Conservation (phyloP, 495 filamentous ascomycete species). For the Xylaria telfairii region DNA sequence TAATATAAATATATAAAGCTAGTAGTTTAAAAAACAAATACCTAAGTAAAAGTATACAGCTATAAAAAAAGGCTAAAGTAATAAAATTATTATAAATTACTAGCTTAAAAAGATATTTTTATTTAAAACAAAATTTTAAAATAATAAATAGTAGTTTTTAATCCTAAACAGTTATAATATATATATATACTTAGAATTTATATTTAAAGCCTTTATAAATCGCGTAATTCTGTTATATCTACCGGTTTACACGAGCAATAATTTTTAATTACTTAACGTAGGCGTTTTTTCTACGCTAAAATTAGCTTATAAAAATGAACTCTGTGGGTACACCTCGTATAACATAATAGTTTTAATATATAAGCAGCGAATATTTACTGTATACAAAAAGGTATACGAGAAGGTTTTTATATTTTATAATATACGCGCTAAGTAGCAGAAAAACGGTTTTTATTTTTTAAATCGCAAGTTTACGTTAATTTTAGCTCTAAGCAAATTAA, state of each 20-base stretch:
- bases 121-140: neutral
- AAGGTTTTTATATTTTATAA: neutral
- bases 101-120: too few relatives aligned
- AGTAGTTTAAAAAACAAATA: too few relatives aligned
- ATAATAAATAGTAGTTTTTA: neutral
- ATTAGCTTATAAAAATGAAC: neutral
- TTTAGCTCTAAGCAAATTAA: neutral
- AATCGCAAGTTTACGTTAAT: neutral
- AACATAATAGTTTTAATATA: neutral
- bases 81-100: too few relatives aligned
- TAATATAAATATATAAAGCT: neutral
- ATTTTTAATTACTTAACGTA: neutral
- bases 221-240: neutral
- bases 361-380: neutral
- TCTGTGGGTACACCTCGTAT: neutral
- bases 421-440: too few relatives aligned
- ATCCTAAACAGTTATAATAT: neutral
- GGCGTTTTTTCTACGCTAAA: neutral
- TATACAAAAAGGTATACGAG: neutral
- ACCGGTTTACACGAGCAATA: neutral
- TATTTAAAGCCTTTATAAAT: too few relatives aligned
- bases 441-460: too few relatives aligned
- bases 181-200: neutral
- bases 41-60: too few relatives aligned
- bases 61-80: too few relatives aligned